phyloP scores from a whole-genome alignment of 805 yeast species.

The Candida methanosorbosa region DNA sequence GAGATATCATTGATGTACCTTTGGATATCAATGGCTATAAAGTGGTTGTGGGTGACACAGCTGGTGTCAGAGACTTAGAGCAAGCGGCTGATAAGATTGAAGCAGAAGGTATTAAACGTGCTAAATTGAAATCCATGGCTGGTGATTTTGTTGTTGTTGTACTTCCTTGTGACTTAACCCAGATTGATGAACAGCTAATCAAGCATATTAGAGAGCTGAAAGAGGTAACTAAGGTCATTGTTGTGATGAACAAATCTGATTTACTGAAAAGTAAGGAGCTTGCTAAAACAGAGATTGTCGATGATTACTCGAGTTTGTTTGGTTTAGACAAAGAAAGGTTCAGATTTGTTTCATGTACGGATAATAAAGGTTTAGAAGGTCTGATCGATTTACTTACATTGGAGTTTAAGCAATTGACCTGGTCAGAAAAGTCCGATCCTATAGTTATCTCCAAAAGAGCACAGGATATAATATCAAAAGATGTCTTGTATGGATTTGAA shows the following conservation, averaged over 20 bases:
- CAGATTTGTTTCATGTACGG: slow-evolving; percentile 52
- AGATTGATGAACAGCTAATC: slow-evolving; percentile 28
- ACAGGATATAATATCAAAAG: slow-evolving; percentile 63
- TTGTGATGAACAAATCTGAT: slow-evolving; percentile 57
- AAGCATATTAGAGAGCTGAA: slow-evolving; percentile 28
- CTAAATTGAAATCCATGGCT: slow-evolving; percentile 45
- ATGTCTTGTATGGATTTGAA: slow-evolving; percentile 68
- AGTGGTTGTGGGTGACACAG: slow-evolving; percentile 83
- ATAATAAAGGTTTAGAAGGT: slow-evolving; percentile 38
- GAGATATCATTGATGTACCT: slow-evolving; percentile 79
- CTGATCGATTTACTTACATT: slow-evolving; percentile 34
- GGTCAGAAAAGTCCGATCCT: slow-evolving; percentile 50
- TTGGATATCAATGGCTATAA: slow-evolving; percentile 79
- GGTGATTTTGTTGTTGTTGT: slow-evolving; percentile 70
- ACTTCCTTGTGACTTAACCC: slow-evolving; percentile 33
- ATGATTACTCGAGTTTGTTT: background rate
- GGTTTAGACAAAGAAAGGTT: background rate
- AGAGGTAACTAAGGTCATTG: slow-evolving; percentile 24
- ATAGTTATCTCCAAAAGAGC: slow-evolving; percentile 67
- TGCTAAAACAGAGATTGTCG: slow-evolving; percentile 4
- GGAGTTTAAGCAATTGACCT: slow-evolving; percentile 40
- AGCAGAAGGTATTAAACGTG: slow-evolving; percentile 72
- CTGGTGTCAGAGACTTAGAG: slow-evolving; percentile 61
- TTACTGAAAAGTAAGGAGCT: slow-evolving; percentile 19
- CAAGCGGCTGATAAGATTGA: slow-evolving; percentile 56